These are phyloP conservation scores for Suillus paluster DNA, from an alignment of 768 basidiomycete species.

Conservation along the genomic window DNA sequence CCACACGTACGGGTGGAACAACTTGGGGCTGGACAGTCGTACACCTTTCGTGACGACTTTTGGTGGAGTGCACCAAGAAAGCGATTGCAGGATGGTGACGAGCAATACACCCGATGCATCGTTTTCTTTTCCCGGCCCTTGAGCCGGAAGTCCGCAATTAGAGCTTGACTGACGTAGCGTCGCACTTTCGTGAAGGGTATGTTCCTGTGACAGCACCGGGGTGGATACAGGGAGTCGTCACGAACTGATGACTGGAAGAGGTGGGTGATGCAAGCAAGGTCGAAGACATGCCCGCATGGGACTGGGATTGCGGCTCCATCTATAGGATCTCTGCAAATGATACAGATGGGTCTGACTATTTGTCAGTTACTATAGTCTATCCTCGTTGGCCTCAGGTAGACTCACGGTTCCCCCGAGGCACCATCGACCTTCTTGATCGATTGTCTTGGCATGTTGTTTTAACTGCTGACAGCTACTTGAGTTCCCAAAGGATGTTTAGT, in stretches of 20 bases:
- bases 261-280: slow-evolving; percentile 27
- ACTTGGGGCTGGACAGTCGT: slow-evolving; percentile 10
- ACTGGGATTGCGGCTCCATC: slow-evolving; percentile 15
- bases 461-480: neutral
- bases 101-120: slow-evolving; percentile 31
- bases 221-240: slow-evolving; percentile 38
- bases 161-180: slow-evolving; percentile 16
- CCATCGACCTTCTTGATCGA: slow-evolving; percentile 7
- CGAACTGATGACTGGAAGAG: slow-evolving; percentile 30
- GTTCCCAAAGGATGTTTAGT: neutral
- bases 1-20: slow-evolving; percentile 13
- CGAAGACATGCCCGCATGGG: slow-evolving; percentile 32
- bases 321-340: slow-evolving; percentile 26
- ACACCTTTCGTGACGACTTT: slow-evolving; percentile 24
- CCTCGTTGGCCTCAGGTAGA: neutral
- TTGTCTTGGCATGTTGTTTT: slow-evolving; percentile 3
- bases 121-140: slow-evolving; percentile 28
- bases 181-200: slow-evolving; percentile 24
- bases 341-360: slow-evolving; percentile 17
- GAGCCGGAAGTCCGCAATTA: slow-evolving; percentile 16
- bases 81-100: slow-evolving; percentile 24
- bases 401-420: slow-evolving; percentile 4
- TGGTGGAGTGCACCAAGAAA: slow-evolving; percentile 29
- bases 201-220: slow-evolving; percentile 29
- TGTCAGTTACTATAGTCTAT: neutral